Percentiles rank a stretch among this genome's conserved stretches.
These are phyloP conservation scores for Coemansia sp. DNA, from an alignment of 192 early-diverging fungal genomes.

Conservation along the genomic window DNA sequence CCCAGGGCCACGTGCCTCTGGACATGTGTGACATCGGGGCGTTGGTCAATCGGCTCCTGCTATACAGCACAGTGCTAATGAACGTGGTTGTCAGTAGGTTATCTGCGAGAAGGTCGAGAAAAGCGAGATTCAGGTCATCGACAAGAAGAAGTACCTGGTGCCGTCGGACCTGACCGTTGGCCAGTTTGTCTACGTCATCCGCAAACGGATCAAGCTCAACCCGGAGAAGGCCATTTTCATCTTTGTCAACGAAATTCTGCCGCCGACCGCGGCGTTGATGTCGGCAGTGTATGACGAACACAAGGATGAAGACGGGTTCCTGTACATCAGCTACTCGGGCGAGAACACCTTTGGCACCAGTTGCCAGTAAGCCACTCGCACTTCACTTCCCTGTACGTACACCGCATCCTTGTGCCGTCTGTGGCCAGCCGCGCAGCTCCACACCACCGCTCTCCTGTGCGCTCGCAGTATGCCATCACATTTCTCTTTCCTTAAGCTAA, in stretches of 20 bases:
- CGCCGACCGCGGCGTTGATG: conserved; percentile 92
- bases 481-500: too few species aligned
- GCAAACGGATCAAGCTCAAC: conserved; percentile 94
- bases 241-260: conserved; percentile 95
- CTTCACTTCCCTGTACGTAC: too few species aligned
- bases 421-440: too few species aligned
- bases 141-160: conserved; percentile 99
- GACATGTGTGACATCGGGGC: background rate
- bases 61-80: background rate
- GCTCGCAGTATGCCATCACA: too few species aligned
- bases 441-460: too few species aligned
- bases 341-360: conserved; percentile 77
- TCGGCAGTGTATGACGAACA: conserved; percentile 93
- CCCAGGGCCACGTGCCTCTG: background rate
- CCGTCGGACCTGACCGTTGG: conserved; percentile 95
- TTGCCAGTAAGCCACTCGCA: background rate
- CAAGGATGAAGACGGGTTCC: conserved; percentile 97
- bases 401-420: too few species aligned
- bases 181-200: conserved; percentile 95
- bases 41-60: background rate
- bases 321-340: conserved; percentile 90
- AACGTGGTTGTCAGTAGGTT: conserved; percentile 32
- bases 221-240: conserved; percentile 99
- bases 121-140: conserved; percentile 91
- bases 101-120: conserved; percentile 98